Conservation (phyloP, 306 rosid genomes). For the Medicago lupulina region DNA sequence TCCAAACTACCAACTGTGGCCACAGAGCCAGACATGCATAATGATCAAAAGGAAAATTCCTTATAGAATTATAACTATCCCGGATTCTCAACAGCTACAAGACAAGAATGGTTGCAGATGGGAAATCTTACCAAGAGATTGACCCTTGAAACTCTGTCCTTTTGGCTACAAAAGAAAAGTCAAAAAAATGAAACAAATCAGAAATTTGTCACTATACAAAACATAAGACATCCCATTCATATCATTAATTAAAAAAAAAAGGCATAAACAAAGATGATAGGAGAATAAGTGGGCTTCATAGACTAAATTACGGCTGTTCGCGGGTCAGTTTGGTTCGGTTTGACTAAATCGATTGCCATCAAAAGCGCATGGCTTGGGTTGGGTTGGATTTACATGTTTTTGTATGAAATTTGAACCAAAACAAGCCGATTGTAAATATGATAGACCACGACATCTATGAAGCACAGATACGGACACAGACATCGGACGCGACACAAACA, state of each 20-base stretch:
- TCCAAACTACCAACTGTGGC: slow-evolving; percentile 67
- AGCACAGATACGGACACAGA: too few relatives aligned
- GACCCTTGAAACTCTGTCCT: slow-evolving; percentile 49
- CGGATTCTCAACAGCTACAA: slow-evolving; percentile 51
- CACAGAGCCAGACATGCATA: slow-evolving; percentile 99
- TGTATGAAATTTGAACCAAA: too few relatives aligned
- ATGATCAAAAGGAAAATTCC: slow-evolving; percentile 60
- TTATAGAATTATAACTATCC: slow-evolving; percentile 48
- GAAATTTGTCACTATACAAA: slow-evolving; percentile 27
- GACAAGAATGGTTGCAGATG: slow-evolving; percentile 49
- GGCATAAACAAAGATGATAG: slow-evolving; percentile 16
- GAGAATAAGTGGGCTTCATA: slow-evolving; percentile 29
- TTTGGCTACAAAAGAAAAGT: slow-evolving; percentile 40
- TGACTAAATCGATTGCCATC: too few relatives aligned
- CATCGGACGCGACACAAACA: too few relatives aligned
- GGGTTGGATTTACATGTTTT: too few relatives aligned
- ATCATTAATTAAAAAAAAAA: slow-evolving; percentile 6
- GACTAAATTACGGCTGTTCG: not conserved
- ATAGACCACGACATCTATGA: not conserved
- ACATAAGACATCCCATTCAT: slow-evolving; percentile 34
- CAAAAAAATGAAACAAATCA: slow-evolving; percentile 40
- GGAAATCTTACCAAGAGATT: slow-evolving; percentile 46
- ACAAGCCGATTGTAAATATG: not conserved
- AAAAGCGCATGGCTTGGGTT: too few relatives aligned
- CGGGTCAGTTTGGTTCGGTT: too few relatives aligned